Base-by-base conservation (phyloP, 1,284 basidiomycete genomes). In the Boletus sp. region DNA sequence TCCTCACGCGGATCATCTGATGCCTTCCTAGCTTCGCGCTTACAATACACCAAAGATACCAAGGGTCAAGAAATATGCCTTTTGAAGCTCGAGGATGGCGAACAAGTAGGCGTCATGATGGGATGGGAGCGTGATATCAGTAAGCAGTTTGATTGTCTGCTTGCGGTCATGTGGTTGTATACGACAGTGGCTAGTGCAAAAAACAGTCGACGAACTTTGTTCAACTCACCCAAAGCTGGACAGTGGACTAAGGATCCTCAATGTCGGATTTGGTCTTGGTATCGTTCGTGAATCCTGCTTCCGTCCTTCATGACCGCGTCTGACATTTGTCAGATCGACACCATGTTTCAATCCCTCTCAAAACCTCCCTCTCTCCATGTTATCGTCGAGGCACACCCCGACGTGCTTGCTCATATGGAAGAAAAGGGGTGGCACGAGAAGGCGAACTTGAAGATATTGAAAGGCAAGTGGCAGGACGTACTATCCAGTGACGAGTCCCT, bases 331-430 rank as follows among this genome's bases (percentile, higher is more conserved):
- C 52, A 52, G 90, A 82, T 97, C 58, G 94, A 97, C 64, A 72
- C 74, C 16, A 70, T 92, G 33, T 90, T 96, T 66, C 91, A 95
- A 69, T 65, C 68, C 2, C 70, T 90, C 37, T 64, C 75, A 5
- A 77, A 76, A 2, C 70, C 72, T 8, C 90, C 91, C 0, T 66
- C 73, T 3, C 71, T 81, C 29, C 96, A 99, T 65, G 84, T 91
- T 50, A 96, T 99, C 57, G 86, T 98, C 54, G 96, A 99, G 69
- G 84, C 95, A 0, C 96, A 99, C 64, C 88, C 90, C 0, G 91
- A 96, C 61, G 94, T 97, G 1, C 74, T 98, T 9, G 68, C 73
- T 44, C 80, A 88, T 62, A 91, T 94, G 84, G 79, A 73, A 46
- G 69, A 75, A 32, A 66, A 65, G 53, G 85, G 92, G 1, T 94